Conservation (phyloP, 108 stramenopile genomes). For the Skeletonema potamos region DNA sequence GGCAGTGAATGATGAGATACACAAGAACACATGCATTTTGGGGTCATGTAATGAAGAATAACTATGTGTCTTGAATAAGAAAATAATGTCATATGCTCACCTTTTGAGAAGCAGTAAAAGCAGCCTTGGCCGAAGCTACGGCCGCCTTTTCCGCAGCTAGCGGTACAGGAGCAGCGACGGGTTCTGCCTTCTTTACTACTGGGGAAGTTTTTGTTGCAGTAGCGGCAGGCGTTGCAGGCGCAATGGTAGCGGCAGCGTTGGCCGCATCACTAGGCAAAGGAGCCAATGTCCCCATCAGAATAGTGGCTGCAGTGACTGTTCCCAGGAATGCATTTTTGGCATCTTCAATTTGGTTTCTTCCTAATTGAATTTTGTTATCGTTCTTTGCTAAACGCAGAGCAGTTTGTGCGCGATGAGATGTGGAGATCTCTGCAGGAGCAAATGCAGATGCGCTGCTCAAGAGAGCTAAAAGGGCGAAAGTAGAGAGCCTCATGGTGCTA, state of each 20-base stretch:
- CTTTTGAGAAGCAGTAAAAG: not conserved
- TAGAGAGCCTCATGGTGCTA: not conserved
- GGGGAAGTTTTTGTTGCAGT: not conserved
- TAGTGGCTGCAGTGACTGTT: slow-evolving; percentile 1
- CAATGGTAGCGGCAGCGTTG: not conserved
- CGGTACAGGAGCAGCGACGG: not conserved
- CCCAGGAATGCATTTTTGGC: not conserved
- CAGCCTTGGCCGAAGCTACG: slow-evolving; percentile 1
- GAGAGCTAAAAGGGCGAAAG: not conserved
- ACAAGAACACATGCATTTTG: not conserved
- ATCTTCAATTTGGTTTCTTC: not conserved
- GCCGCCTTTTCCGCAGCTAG: not conserved
- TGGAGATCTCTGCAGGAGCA: not conserved
- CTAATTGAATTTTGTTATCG: not conserved
- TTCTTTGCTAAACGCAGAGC: not conserved
- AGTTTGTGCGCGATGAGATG: not conserved
- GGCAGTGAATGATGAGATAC: not conserved
- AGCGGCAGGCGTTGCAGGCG: not conserved
- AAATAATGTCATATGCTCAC: too few relatives aligned
- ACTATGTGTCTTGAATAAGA: too few relatives aligned
- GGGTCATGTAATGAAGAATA: not conserved
- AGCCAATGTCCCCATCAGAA: slow-evolving; percentile 4
- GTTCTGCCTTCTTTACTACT: not conserved
- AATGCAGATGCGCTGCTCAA: slow-evolving; percentile 2
- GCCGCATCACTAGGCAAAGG: not conserved